Evolutionary conservation across 2,329 filamentous ascomycete species (phyloP), one percentile per base, ranked within the genome.

Genomic region (Samsoniella hepiali): DNA sequence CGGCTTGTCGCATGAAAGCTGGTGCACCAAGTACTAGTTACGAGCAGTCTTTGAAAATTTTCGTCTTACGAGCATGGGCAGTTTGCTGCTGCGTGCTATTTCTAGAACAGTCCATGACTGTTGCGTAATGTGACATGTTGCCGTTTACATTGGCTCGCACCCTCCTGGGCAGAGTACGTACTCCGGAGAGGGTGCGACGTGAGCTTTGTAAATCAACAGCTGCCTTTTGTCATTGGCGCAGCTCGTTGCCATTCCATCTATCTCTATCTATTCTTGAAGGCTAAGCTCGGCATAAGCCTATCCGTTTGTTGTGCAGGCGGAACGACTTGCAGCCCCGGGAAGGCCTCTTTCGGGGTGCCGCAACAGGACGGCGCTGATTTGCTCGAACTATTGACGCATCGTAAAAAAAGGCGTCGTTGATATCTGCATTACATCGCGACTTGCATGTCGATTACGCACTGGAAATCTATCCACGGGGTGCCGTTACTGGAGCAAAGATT

Each of bases 361-460:
- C 45, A n/a, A 31, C 1, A 50, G 15, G 5, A 32, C 13, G 44
- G 7, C 38, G 36, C 53, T 42, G 53, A 31, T 22, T n/a, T 42
- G 36, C 38, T 22, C 53, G 36, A 32, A 56, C 22, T 36, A 40
- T 50, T 50, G 45, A 50, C 22, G 22, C 31, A 40, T 50, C 47
- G 29, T 17, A 44, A 38, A 42, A 29, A 50, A 10, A 44, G 58
- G 31, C 49, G 8, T 53, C n/a, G 29, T 55, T 38, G 17, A n/a
- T 47, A 17, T 50, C 47, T 54, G 58, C 58, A 60, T 36, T 55
- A 8, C 50, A 62, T 62, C 58, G 31, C 34, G 15, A 32, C 29
- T 42, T 62, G 58, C 58, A 62, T 47, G 31, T 54, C 58, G 50
- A 62, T 62, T 60, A 42, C 58, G 58, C 58, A 60, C 36, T 51